Conservation (phyloP, 768 basidiomycete species). For the Amanita brunnescens region DNA sequence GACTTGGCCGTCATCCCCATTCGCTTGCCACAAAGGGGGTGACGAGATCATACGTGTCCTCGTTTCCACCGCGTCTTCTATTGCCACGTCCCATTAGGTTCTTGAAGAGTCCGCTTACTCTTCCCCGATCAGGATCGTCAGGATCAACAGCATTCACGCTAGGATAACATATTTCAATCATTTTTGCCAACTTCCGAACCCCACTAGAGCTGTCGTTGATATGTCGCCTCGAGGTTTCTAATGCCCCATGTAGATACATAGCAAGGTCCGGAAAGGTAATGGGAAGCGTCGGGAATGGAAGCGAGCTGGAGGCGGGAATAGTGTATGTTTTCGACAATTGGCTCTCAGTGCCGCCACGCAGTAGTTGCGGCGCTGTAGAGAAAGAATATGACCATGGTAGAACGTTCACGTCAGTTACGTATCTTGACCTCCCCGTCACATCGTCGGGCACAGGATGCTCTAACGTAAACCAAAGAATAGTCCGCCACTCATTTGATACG, state of each 20-base stretch:
- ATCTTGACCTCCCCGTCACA: constrained; percentile 35
- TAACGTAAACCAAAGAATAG: constrained; percentile 68
- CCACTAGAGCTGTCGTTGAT: constrained; percentile 52
- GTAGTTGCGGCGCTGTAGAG: constrained; percentile 47
- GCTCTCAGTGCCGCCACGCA: constrained; percentile 58
- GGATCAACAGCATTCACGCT: constrained; percentile 26
- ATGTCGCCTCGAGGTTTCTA: constrained; percentile 60
- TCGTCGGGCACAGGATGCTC: constrained; percentile 54
- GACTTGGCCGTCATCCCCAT: constrained; percentile 38
- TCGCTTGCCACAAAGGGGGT: constrained; percentile 77
- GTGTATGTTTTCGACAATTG: constrained; percentile 61
- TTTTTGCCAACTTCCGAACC: constrained; percentile 58
- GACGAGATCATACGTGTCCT: constrained; percentile 74
- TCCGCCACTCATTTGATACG: constrained; percentile 56
- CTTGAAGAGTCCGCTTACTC: constrained; percentile 48
- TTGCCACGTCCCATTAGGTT: constrained; percentile 48
- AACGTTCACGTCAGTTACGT: constrained; percentile 50
- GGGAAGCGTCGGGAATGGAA: constrained; percentile 64
- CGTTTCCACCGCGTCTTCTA: constrained; percentile 47
- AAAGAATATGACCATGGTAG: constrained; percentile 70
- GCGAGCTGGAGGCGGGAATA: constrained; percentile 48
- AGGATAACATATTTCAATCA: constrained; percentile 61
- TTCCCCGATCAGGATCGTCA: constrained; percentile 23
- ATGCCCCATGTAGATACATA: constrained; percentile 61
- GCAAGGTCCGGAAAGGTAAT: constrained; percentile 71